These are phyloP conservation scores for Bothia castanella DNA, from an alignment of 1,284 basidiomycete species.

Conservation along the genomic window DNA sequence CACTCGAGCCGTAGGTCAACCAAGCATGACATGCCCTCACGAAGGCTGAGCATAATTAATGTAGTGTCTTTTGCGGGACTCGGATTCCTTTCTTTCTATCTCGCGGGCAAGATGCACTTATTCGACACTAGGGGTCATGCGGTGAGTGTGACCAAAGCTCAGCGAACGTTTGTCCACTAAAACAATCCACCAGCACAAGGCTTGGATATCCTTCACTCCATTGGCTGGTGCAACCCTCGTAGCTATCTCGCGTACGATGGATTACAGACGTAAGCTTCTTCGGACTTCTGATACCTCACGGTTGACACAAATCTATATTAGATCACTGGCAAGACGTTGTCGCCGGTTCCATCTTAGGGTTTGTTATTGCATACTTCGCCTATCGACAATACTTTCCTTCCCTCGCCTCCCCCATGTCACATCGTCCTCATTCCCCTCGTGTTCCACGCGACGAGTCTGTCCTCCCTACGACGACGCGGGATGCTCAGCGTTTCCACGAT, in stretches of 20 bases:
- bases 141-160: constrained; percentile 39
- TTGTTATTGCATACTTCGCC: constrained; percentile 69
- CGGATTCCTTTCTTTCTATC: constrained; percentile 84
- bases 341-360: constrained; percentile 74
- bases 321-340: constrained; percentile 90
- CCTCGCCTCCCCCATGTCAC: constrained; percentile 55
- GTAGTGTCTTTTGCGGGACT: constrained; percentile 89
- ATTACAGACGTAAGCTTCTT: constrained; percentile 68
- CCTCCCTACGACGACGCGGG: constrained; percentile 36
- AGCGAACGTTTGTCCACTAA: constrained; percentile 1
- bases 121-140: constrained; percentile 82
- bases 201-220: constrained; percentile 80
- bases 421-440: constrained; percentile 76
- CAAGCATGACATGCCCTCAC: background rate
- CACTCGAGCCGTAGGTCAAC: constrained; percentile 71
- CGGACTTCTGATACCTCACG: background rate
- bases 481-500: constrained; percentile 13
- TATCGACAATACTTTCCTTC: constrained; percentile 81
- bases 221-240: constrained; percentile 80
- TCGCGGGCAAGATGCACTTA: constrained; percentile 89
- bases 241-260: constrained; percentile 89
- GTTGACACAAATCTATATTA: constrained; percentile 28
- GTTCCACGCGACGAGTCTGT: constrained; percentile 42
- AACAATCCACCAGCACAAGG: constrained; percentile 50
- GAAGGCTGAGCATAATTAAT: constrained; percentile 7